These are phyloP conservation scores for Laetiporus sulphureus DNA, from an alignment of 1,284 basidiomycete species.

Conservation along the genomic window DNA sequence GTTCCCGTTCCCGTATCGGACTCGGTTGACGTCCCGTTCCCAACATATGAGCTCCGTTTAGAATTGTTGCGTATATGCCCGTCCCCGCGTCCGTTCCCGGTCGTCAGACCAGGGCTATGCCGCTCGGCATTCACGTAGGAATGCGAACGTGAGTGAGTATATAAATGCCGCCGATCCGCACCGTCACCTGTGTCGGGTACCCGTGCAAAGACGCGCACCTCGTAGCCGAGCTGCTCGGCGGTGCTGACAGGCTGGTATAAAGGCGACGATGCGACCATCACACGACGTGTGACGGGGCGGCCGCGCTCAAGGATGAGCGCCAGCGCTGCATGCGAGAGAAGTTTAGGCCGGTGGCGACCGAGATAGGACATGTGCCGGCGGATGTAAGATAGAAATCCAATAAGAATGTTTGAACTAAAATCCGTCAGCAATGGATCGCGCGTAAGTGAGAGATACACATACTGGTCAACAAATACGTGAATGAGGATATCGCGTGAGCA, in stretches of 20 bases:
- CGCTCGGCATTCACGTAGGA: conserved; percentile 21
- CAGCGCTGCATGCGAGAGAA: conserved; percentile 60
- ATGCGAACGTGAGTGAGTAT: conserved; percentile 7
- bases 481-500: conserved; percentile 50
- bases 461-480: conserved; percentile 88
- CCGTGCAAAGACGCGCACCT: conserved; percentile 70
- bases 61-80: conserved; percentile 16
- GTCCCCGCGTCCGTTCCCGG: conserved; percentile 3
- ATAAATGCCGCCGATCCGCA: conserved; percentile 35
- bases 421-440: conserved; percentile 5
- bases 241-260: conserved; percentile 76
- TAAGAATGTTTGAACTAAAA: conserved; percentile 75
- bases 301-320: conserved; percentile 71
- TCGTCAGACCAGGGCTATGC: conserved; percentile 4
- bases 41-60: conserved; percentile 15
- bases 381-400: conserved; percentile 64
- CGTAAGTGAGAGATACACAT: conserved; percentile 11
- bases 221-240: conserved; percentile 72
- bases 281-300: conserved; percentile 58
- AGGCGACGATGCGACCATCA: conserved; percentile 77
- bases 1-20: conserved; percentile 16
- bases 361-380: conserved; percentile 41
- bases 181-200: conserved; percentile 69
- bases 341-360: conserved; percentile 31
- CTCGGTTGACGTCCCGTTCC: conserved; percentile 19